Percentiles rank a stretch among this genome's conserved stretches.
phyloP scores from a whole-genome alignment of 768 basidiomycete genomes.

The Tulasnella sp. region DNA sequence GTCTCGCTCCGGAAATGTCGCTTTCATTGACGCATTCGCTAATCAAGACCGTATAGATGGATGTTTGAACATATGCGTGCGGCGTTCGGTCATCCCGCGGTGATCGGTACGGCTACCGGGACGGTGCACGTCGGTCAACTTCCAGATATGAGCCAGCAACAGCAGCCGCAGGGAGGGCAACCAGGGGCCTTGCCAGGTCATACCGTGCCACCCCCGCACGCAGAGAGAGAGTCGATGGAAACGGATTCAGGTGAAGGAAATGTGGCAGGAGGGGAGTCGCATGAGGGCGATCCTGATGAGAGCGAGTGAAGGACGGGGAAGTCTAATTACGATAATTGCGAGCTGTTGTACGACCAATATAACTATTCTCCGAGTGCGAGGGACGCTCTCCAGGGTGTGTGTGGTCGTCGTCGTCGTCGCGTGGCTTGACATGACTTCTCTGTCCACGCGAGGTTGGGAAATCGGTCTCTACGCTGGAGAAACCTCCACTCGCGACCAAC shows the following conservation, averaged over 20 bases:
- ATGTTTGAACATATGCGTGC: constrained; percentile 25
- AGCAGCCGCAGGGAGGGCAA: constrained; percentile 9
- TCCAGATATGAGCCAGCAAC: background rate
- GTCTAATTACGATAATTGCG: background rate
- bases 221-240: background rate
- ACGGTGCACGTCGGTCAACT: constrained; percentile 21
- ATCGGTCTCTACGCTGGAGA: background rate
- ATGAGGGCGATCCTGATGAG: background rate
- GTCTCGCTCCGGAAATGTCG: background rate
- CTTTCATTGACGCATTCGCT: background rate
- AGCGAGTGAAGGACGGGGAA: background rate
- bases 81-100: constrained; percentile 24
- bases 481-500: background rate
- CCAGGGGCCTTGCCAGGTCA: background rate
- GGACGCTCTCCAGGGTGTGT: background rate
- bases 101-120: constrained; percentile 12
- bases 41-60: constrained; percentile 9
- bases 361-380: background rate
- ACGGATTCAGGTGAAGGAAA: background rate
- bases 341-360: background rate
- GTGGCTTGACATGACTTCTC: background rate
- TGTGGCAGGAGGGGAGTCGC: background rate
- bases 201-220: background rate
- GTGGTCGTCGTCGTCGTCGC: background rate
- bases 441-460: background rate